Base-by-base conservation (phyloP, 768 basidiomycete genomes). In the Coprinopsis sp. region DNA sequence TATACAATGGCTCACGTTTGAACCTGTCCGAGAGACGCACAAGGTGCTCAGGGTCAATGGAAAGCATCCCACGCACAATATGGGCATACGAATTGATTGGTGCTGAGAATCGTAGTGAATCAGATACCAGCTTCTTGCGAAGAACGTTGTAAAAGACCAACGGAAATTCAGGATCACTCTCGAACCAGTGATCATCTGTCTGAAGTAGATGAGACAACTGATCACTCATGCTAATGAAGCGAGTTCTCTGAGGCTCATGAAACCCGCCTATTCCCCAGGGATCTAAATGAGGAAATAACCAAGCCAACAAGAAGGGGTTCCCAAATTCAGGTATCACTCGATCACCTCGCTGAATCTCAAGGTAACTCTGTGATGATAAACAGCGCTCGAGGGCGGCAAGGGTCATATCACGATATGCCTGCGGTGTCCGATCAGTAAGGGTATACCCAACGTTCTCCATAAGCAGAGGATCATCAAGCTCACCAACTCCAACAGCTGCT, bases 81-180 rank as follows among this genome's bases (percentile, higher is more conserved):
- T 14, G 6, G 6, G 4, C 5, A 23, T 38, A 38, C 13, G 1
- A 10, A 6, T 7, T 3, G 13, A 38, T 22, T 16, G 1, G 10
- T 18, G 24, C 37, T 4, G 13, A 5, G 37, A 38, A 2, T 21
- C 21, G 37, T 12, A 22, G 4, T 18, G 19, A 21, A 1, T 18
- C 6, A 8, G 13, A n/a, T 8, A 38, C 37, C 37, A 3, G 13
- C 2, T 18, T 19, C 12, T 38, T 38, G 3, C 37, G 13, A 3
- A 38, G 13, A 2, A 22, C 24, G 21, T 44, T 44, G 43, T 44
- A 44, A n/a, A 44, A 11, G 18, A 11, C 14, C 22, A 44, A 44
- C n/a, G 43, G 14, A 6, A 44, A 24, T 14, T 34, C 43, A 1
- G 18, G 43, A n/a, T 44, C 43, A 1, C n/a, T 24, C 7, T 33